phyloP scores from a whole-genome alignment of 2,329 filamentous ascomycete species.

The Talaromyces sp. region DNA sequence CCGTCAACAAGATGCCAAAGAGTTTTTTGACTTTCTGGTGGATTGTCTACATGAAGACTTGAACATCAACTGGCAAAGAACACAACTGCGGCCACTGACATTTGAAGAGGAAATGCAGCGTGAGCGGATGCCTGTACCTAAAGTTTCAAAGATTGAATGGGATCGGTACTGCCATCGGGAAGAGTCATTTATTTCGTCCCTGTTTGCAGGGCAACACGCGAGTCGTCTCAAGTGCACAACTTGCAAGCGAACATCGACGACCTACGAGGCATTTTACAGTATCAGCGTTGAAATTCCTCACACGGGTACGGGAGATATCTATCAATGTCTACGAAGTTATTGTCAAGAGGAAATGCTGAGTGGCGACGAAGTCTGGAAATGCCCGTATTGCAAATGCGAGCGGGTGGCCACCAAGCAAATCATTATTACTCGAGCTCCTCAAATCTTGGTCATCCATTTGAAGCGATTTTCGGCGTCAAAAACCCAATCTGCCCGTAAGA shows the following conservation, averaged over 20 bases:
- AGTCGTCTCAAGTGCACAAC: slow-evolving; percentile 59
- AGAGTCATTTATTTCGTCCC: slow-evolving; percentile 70
- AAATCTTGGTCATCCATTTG: slow-evolving; percentile 74
- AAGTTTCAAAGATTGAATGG: slow-evolving; percentile 74
- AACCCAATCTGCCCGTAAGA: slow-evolving; percentile 60
- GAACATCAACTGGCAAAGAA: slow-evolving; percentile 62
- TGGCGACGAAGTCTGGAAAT: slow-evolving; percentile 67
- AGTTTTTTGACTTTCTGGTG: slow-evolving; percentile 80
- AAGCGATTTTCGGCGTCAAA: slow-evolving; percentile 63
- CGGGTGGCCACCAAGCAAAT: slow-evolving; percentile 67
- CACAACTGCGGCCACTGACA: slow-evolving; percentile 56
- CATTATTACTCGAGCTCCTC: slow-evolving; percentile 72
- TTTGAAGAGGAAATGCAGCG: slow-evolving; percentile 58
- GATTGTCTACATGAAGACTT: slow-evolving; percentile 83
- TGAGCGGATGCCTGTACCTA: slow-evolving; percentile 58
- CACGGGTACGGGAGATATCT: slow-evolving; percentile 56
- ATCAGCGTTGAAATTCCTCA: slow-evolving; percentile 68
- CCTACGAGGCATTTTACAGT: slow-evolving; percentile 67
- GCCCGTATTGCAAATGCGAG: slow-evolving; percentile 68
- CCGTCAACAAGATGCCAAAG: slow-evolving; percentile 84
- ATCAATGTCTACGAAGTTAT: slow-evolving; percentile 68
- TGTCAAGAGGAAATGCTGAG: slow-evolving; percentile 64
- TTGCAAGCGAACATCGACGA: slow-evolving; percentile 62
- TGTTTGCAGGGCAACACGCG: slow-evolving; percentile 72
- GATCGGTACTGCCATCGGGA: slow-evolving; percentile 64